Evolutionary conservation across 2,329 filamentous ascomycete species (phyloP), one percentile per base, ranked within the genome.

Genomic region (Mycogone perniciosa): DNA sequence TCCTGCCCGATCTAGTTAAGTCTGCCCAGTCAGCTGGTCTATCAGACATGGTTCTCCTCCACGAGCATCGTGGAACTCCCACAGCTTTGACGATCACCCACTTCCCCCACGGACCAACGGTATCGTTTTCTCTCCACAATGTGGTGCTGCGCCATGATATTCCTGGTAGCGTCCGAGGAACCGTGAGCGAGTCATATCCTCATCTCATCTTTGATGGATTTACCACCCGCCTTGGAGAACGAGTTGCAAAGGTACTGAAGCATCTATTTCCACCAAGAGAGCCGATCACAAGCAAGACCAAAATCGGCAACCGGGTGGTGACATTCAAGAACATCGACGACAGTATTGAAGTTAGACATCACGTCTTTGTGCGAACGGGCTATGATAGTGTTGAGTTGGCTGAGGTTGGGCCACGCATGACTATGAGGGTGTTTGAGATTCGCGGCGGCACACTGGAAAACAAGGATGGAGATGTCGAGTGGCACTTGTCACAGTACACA

Each of bases 171-270:
- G 82, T 89, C 7, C 81, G 88, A 52, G 93, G 93, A 44, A 96
- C 90, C 1, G 89, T 96, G 44, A 89, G 84, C 55, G 93, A 99
- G 70, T 86, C 84, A 35, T 99, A 96, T 61, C 93, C 93, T 0
- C 92, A 97, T 63, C 76, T 99, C 3, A 88, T 99, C 56, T 97
- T 99, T 61, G 93, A 99, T 62, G 90, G 90, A 2, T 97, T 99
- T 71, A 86, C 79, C 5, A 89, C 87, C 5, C 80, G 80, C 33
- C 74, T 97, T 5, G 93, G 93, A 49, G 78, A 84, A 61, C 81
- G 93, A 13, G 84, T 96, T 11, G 87, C 90, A 46, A 91, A 95
- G 67, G 88, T 97, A 10, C 69, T 99, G 39, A 95, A 97, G 69
- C 92, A 99, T 60, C 73, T 96, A 2, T 99, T 96, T 63, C 93